Evolutionary conservation across 495 filamentous ascomycete species (phyloP), one percentile per base, ranked within the genome.

Genomic region (Cercophora scortea): DNA sequence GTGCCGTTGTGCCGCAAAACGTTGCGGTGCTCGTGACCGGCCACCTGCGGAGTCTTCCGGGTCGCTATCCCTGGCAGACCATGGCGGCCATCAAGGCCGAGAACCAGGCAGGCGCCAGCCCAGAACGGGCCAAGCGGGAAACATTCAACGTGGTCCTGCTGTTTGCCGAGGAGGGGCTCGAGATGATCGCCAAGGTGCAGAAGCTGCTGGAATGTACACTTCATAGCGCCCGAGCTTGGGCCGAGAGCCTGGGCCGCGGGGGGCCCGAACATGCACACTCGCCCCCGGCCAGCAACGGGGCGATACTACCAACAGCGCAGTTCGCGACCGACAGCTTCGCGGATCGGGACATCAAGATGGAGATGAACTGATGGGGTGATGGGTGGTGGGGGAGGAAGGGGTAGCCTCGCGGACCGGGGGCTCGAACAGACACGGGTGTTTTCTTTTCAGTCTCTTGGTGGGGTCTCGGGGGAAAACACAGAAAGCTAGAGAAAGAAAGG

Each of bases 131-230:
- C 52, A 66, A 66, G 17, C 66, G 69, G 4, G 70, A 78, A 13
- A 69, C 76, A 16, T 88, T 87, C 3, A 80, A 86, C 53, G 71
- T 83, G 13, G 89, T 90, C 35, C 59, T 96, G 10, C 81, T 90
- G 0, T 79, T 97, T 33, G 90, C 89, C 2, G 86, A 85, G 53
- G 90, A 95, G 64, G 88, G 89, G 3, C 75, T 97, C 18, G 87
- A 94, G 56, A 92, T 95, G 80, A 87, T 96, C 78, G 74, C 78
- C 0, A 87, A 94, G 62, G 89, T 97, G 41, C 87, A 80, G 19
- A 81, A 80, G 0, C 84, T 92, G 0, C 80, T 96, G 19, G 84
- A 89, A 58, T 81, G 84, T n/a, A 95, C 91, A 4, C 81, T 96
- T 32, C 76, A 82, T 36, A 88, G 84, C 61, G 92, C 92, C 5